Base-by-base conservation (phyloP, 2,329 filamentous ascomycete species). In the Botryotinia narcissicola region DNA sequence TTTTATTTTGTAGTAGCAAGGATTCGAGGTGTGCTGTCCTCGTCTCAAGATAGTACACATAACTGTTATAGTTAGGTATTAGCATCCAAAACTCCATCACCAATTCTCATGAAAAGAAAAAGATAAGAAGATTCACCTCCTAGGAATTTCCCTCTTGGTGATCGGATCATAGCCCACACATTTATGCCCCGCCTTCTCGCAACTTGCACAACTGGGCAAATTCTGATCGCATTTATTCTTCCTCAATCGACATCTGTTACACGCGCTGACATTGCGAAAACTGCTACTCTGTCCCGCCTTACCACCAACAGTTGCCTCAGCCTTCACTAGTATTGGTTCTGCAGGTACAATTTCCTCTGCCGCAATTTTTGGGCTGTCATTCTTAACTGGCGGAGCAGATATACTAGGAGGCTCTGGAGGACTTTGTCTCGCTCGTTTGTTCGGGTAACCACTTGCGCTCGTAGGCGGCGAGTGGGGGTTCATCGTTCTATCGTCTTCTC, bases 121-220 rank as follows among this genome's bases (percentile, higher is more conserved):
- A 20, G 40, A 64, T 37, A 72, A 18, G 57, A 62, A 51, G 60
- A 82, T 83, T 78, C 78, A 86, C 85, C 89, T 91, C 83, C 95
- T 89, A 68, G 95, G 95, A 74, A 98, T 97, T 83, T 98, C 94
- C 80, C 93, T 91, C 86, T 98, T 98, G 37, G 94, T 97, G 80
- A 98, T 97, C 48, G 95, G 95, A 81, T 98, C 95, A 82, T 97
- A 98, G 75, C 95, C 95, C 69, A 98, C 94, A 82, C 96, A 98
- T 77, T 93, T 91, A 63, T 97, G 93, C 74, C 89, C 88, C n/a
- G 93, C 95, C 84, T 98, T 98, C 82, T 95, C 94, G 83, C 95
- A 98, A 78, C 93, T 93, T 60, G 93, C 91, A 82, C 95, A 98
- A 79, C 93, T 93, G 14, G 95, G 95, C 75, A 98, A 87, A 77